Base-by-base conservation (phyloP, 805 yeast genomes). In the Naumovozyma castellii region DNA sequence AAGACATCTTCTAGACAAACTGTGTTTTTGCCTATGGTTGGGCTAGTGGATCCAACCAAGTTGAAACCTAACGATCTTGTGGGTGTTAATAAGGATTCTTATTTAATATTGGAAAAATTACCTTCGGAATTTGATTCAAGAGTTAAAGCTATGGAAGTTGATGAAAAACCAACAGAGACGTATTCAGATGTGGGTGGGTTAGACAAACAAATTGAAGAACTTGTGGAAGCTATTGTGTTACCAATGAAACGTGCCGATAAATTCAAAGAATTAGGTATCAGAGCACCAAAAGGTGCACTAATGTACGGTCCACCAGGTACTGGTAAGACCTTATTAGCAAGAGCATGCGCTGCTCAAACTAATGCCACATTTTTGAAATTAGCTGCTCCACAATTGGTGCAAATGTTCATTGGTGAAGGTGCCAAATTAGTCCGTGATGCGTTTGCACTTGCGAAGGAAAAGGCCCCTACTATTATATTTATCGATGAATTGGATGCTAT, bases 221-320 rank as follows among this genome's bases (percentile, higher is more conserved):
- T 92, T 45, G 95, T 90, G 41, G 99, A 92, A 68, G 99, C 97
- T 1, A 95, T 92, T 37, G 99, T 92, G 18, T 72, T 92, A 45
- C 99, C 99, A 27, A 87, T 92, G 95, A 90, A 88, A 64, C 96
- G 92, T 62, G 94, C 95, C 18, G 98, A 92, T 41, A 90, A 92
- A 66, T 90, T 92, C 69, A 84, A 84, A 59, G 78, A 78, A 43
- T 71, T 92, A 65, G 99, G 99, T 41, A 88, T 92, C 58, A 90
- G 84, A 61, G 94, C 98, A 13, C 98, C 98, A 43, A 92, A 92
- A 63, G 98, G 98, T 62, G 97, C 96, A 3, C 71, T 92, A 39
- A 86, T 92, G 88, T 92, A 92, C 61, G 99, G 99, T 29, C 97
- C 99, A 6, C 99, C 99, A 39, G 99, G 99, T 62, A 92, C 98